Evolutionary conservation across 1,284 basidiomycete genomes (phyloP).

Genomic region (Bothia castanella): DNA sequence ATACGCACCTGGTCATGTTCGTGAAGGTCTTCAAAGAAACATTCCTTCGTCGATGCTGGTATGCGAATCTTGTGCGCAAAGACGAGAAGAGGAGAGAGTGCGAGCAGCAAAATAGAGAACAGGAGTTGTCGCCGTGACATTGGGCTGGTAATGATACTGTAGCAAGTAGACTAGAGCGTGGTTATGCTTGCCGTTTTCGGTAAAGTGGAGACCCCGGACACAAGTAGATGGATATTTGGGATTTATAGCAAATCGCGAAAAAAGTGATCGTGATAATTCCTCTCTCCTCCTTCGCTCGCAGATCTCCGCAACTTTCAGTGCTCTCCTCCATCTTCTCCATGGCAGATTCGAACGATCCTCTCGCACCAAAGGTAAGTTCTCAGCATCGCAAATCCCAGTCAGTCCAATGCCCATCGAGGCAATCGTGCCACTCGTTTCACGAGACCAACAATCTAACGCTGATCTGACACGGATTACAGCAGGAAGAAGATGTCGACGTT

Average conservation of each 20-base stretch:
- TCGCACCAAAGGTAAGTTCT: constrained; percentile 61
- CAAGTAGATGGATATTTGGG: constrained; percentile 13
- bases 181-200: constrained; percentile 18
- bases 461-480: constrained; percentile 31
- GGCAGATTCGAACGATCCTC: constrained; percentile 61
- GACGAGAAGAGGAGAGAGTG: constrained; percentile 42
- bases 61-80: constrained; percentile 69
- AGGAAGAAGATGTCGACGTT: constrained; percentile 85
- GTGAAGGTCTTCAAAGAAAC: constrained; percentile 98
- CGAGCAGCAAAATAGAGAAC: constrained; percentile 42
- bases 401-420: constrained; percentile 21
- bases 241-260: constrained; percentile 19
- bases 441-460: constrained; percentile 22
- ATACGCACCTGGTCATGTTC: constrained; percentile 81
- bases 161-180: no score
- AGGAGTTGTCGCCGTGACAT: constrained; percentile 29
- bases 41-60: constrained; percentile 82
- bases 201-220: constrained; percentile 25
- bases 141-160: neutral
- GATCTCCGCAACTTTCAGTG: constrained; percentile 11
- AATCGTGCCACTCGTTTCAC: constrained; percentile 31
- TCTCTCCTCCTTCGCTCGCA: constrained; percentile 32
- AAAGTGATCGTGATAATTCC: constrained; percentile 29
- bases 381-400: constrained; percentile 2
- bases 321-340: constrained; percentile 38